Percentiles rank a stretch among this genome's conserved stretches.
These are phyloP conservation scores for Scedosporium dehoogii DNA, from an alignment of 2,329 filamentous ascomycete genomes.

Conservation along the genomic window DNA sequence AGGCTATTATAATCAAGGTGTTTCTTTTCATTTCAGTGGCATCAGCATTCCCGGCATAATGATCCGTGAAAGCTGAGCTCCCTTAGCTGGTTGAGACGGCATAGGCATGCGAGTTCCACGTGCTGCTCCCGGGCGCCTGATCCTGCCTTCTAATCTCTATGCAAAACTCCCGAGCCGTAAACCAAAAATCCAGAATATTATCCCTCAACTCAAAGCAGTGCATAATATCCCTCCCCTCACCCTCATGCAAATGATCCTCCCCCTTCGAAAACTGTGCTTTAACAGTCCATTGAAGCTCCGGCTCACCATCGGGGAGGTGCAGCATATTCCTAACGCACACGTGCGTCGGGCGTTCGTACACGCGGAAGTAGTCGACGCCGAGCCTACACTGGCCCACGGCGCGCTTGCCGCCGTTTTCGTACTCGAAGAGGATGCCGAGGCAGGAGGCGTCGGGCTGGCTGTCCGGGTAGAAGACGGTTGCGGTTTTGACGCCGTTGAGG, in stretches of 20 bases:
- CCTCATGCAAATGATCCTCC: background rate
- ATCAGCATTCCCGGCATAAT: background rate
- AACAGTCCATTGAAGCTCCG: background rate
- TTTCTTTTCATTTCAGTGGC: background rate
- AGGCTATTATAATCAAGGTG: background rate
- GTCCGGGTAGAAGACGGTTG: background rate
- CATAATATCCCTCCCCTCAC: background rate
- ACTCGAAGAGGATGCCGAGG: background rate
- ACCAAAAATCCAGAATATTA: background rate
- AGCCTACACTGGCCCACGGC: background rate
- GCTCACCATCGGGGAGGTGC: background rate
- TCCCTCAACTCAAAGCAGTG: background rate
- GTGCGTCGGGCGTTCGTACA: background rate
- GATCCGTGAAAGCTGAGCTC: background rate
- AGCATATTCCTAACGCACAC: background rate
- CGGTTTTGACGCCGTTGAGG: background rate
- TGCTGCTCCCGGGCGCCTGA: background rate
- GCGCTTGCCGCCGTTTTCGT: conserved; percentile 5
- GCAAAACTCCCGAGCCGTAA: background rate
- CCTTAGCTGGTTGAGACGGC: background rate
- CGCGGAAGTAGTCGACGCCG: background rate
- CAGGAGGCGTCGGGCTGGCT: background rate
- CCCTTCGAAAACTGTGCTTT: background rate
- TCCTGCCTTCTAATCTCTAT: background rate
- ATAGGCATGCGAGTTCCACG: background rate